Conservation (phyloP, 169 alveolate species). For the Plasmodium chabaudi region DNA sequence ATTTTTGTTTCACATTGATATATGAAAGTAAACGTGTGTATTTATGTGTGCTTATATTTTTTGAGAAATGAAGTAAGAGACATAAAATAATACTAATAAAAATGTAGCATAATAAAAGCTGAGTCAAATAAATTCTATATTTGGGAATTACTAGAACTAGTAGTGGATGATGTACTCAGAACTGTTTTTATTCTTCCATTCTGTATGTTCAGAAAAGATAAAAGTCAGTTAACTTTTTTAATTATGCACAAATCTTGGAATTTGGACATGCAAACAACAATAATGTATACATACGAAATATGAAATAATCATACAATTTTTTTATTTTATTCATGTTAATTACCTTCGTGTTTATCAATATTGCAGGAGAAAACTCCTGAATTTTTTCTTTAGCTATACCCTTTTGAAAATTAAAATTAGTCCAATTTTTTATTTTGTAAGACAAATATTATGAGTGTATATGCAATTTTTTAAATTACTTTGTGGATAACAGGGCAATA, state of each 20-base stretch:
- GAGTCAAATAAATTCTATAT: background rate
- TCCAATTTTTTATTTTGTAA: background rate
- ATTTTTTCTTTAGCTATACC: slow-evolving; percentile 85
- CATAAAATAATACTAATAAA: background rate
- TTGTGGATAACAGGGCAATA: slow-evolving; percentile 90
- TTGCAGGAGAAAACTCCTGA: slow-evolving; percentile 90
- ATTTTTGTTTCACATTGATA: slow-evolving; percentile 1
- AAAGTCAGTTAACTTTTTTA: background rate
- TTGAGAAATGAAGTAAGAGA: background rate
- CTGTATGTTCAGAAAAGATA: slow-evolving; percentile 38
- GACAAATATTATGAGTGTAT: background rate
- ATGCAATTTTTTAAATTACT: slow-evolving; percentile 55
- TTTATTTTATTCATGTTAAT: background rate
- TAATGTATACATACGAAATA: too few relatives aligned
- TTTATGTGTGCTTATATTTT: slow-evolving; percentile 1
- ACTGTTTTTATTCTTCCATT: slow-evolving; percentile 86
- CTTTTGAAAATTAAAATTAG: slow-evolving; percentile 26
- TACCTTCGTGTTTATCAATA: slow-evolving; percentile 88
- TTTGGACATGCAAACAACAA: too few relatives aligned
- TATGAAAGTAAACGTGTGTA: background rate
- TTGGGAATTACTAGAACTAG: slow-evolving; percentile 63
- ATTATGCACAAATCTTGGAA: too few relatives aligned
- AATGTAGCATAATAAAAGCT: background rate
- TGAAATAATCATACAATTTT: too few relatives aligned
- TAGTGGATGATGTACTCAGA: slow-evolving; percentile 79